These are phyloP conservation scores for Wickerhamiella musiphila DNA, from an alignment of 805 yeast species.

Conservation along the genomic window DNA sequence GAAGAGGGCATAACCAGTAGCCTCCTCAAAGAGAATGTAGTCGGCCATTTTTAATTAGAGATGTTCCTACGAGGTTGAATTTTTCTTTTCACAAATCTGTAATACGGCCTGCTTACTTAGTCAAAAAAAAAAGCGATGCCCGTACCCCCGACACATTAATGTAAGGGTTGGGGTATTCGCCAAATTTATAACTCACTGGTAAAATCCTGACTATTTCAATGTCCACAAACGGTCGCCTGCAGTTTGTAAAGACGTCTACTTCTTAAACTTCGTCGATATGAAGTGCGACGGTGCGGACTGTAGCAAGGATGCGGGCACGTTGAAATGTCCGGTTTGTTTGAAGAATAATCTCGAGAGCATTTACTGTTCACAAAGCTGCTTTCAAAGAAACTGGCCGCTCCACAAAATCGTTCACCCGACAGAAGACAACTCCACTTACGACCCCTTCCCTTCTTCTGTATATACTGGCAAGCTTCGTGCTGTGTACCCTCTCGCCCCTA, in stretches of 20 bases:
- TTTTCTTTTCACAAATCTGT: too few species aligned
- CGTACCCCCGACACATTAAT: too few species aligned
- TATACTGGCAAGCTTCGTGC: slow-evolving; percentile 68
- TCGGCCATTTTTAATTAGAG: slow-evolving; percentile 42
- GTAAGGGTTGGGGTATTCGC: too few species aligned
- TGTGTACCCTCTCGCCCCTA: slow-evolving; percentile 60
- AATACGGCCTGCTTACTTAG: too few species aligned
- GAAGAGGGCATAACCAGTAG: slow-evolving; percentile 95
- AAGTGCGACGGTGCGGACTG: slow-evolving; percentile 68
- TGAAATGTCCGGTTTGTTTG: slow-evolving; percentile 86
- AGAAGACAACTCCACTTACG: slow-evolving; percentile 33
- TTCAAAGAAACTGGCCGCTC: slow-evolving; percentile 33
- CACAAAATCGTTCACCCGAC: slow-evolving; percentile 64
- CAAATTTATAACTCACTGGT: too few species aligned
- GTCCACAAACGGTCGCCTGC: too few species aligned
- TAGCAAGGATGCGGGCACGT: slow-evolving; percentile 61
- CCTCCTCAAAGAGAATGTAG: slow-evolving; percentile 91
- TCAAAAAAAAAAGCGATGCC: too few species aligned
- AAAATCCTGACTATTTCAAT: too few species aligned
- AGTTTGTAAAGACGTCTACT: too few species aligned
- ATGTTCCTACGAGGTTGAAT: too few species aligned
- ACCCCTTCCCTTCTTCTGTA: slow-evolving; percentile 70
- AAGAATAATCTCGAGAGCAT: slow-evolving; percentile 43
- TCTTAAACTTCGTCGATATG: slow-evolving; percentile 6
- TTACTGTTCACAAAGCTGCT: slow-evolving; percentile 77